Evolutionary conservation across 1,139 yeast species (phyloP).

Genomic region (Zygosaccharomyces pseudobailii): DNA sequence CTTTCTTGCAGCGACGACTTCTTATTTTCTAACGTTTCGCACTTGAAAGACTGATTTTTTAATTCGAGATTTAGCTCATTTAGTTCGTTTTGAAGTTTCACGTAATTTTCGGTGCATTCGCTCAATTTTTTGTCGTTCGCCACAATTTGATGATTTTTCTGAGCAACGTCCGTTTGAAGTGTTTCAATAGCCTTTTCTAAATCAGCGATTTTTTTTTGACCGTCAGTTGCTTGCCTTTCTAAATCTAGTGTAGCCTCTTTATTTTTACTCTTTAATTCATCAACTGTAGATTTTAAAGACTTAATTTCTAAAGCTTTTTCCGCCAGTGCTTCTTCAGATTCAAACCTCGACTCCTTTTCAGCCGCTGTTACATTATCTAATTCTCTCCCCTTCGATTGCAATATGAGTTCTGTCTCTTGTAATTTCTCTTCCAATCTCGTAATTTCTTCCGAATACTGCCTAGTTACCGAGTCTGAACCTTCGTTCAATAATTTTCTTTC

Average conservation of each 20-base stretch:
- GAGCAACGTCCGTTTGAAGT: background rate
- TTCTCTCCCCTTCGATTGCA: slow-evolving; percentile 3
- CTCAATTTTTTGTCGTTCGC: background rate
- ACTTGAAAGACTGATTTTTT: slow-evolving; percentile 5
- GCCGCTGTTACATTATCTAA: slow-evolving; percentile 1
- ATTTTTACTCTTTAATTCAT: background rate
- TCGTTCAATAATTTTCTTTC: slow-evolving; percentile 47
- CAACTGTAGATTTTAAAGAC: slow-evolving; percentile 2
- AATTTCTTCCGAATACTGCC: slow-evolving; percentile 48
- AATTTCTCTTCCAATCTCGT: slow-evolving; percentile 31
- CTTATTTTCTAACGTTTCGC: background rate
- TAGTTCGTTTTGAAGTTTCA: background rate
- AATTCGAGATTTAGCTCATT: slow-evolving; percentile 5
- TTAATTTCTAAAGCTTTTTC: slow-evolving; percentile 4
- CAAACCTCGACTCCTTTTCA: background rate
- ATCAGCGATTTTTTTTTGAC: background rate
- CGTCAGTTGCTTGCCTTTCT: background rate
- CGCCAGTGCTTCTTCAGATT: slow-evolving; percentile 1
- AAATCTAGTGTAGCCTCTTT: background rate
- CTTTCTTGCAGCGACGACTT: slow-evolving; percentile 5
- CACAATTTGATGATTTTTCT: background rate
- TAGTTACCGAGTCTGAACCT: slow-evolving; percentile 46
- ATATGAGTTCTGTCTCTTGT: slow-evolving; percentile 5
- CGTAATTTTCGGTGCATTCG: background rate
- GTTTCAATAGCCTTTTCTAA: background rate